These are phyloP conservation scores for Primulina eburnea DNA, from an alignment of 257 asterid species.

Conservation along the genomic window DNA sequence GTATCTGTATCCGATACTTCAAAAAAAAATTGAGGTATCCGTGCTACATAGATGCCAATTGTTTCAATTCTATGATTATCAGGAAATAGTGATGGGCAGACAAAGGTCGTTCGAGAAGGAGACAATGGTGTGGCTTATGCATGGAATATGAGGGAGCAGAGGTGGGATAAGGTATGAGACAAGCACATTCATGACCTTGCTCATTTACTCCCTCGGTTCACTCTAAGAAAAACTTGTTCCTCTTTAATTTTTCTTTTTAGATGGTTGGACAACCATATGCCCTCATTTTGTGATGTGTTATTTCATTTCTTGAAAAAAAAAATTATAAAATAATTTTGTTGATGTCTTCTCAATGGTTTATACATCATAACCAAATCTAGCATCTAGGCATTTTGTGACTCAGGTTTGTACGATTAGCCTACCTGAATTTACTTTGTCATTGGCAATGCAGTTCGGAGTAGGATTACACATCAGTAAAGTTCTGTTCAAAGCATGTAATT, in stretches of 20 bases:
- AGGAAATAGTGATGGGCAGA: constrained; percentile 97
- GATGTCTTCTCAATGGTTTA: constrained; percentile 3
- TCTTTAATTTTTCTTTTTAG: constrained; percentile 3
- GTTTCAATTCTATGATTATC: constrained; percentile 32
- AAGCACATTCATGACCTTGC: constrained; percentile 13
- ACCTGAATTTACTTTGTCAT: neutral
- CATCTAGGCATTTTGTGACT: neutral
- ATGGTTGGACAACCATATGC: constrained; percentile 7
- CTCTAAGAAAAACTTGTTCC: neutral
- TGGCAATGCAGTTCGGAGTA: constrained; percentile 8
- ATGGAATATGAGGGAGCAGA: constrained; percentile 78
- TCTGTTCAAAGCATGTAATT: constrained; percentile 9
- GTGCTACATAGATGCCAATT: constrained; percentile 19
- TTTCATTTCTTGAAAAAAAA: constrained; percentile 1
- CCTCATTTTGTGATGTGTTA: constrained; percentile 9
- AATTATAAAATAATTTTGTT: constrained; percentile 1
- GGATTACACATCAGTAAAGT: constrained; percentile 20
- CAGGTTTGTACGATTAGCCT: neutral
- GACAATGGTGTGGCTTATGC: constrained; percentile 97
- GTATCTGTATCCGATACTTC: no score
- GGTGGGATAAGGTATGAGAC: constrained; percentile 85
- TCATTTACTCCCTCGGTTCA: constrained; percentile 8
- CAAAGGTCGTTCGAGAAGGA: constrained; percentile 91
- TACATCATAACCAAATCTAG: constrained; percentile 1
- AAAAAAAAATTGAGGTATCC: no score